Evolutionary conservation across 257 asterid genomes (phyloP), one percentile per base, ranked within the genome.

Genomic region (Fraxinus quadrangulata): DNA sequence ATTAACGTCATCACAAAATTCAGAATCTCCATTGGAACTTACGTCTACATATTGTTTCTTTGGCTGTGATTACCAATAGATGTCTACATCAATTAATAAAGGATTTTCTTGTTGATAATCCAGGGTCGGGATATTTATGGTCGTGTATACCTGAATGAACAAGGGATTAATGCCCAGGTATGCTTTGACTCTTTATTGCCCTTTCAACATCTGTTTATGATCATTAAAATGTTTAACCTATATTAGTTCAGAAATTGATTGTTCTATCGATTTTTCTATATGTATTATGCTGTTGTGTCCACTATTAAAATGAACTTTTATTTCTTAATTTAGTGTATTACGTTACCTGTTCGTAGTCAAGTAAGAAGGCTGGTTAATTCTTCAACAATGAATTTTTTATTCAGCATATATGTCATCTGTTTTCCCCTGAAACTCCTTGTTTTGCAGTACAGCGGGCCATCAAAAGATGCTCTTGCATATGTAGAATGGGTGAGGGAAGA

Each of bases 121-220:
- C 77, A 95, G 99, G 99, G 93, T 74, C 94, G 87, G 70, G 87
- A 93, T 72, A 81, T 95, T 72, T 96, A 86, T 56, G 99, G 99
- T 12, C 96, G 98, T 59, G 90, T 95, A 81, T 95, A 95, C 87
- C 69, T 95, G 89, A 95, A 91, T 67, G 94, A 93, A 82, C 97
- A 95, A 84, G 99, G 99, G 75, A 91, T 95, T 75, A 95, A 95
- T 70, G 99, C 98, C 4, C 99, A 95, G 97, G 99, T 95, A 81
- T 51, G 81, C 69, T 59, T 45, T 70, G 31, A 73, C 31, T 61
- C 36, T 73, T 54, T 71, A 47, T 63, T 19, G 66, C 49, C 63
- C 65, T 68, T 70, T 72, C 40, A 21, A 54, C 65, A 54, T 59
- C 67, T 21, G 30, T 59, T 21, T 21, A 10, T 59, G 31, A 21